A percentile compares a stretch with the other conserved stretches of the same genome.
Evolutionary conservation across 2,329 filamentous ascomycete genomes (phyloP).

Genomic region (Fusarium citri): DNA sequence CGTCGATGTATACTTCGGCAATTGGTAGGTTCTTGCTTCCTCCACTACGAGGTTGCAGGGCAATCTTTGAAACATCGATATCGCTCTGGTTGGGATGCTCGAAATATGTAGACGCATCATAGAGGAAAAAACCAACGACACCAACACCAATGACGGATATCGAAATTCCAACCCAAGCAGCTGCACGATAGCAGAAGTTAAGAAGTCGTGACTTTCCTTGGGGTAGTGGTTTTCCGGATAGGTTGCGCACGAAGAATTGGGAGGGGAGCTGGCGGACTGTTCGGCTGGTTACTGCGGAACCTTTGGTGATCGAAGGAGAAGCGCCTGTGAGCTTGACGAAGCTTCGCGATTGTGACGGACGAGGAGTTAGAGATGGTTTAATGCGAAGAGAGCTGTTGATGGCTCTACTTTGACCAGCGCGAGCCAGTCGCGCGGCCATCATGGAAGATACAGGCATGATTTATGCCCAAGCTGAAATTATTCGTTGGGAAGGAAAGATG

Average conservation of each 20-base stretch:
- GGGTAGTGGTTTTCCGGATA: slow-evolving; percentile 66
- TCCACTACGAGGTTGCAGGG: slow-evolving; percentile 82
- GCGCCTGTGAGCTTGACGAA: slow-evolving; percentile 40
- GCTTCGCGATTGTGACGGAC: slow-evolving; percentile 29
- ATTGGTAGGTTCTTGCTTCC: slow-evolving; percentile 97
- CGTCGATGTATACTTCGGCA: slow-evolving; percentile 86
- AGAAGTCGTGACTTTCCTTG: slow-evolving; percentile 60
- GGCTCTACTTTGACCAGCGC: slow-evolving; percentile 27
- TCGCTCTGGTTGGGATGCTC: slow-evolving; percentile 75
- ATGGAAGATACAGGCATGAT: slow-evolving; percentile 43
- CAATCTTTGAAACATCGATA: slow-evolving; percentile 84
- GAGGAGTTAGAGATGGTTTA: slow-evolving; percentile 25
- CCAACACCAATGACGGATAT: slow-evolving; percentile 75
- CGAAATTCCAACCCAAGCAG: slow-evolving; percentile 74
- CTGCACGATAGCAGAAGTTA: slow-evolving; percentile 74
- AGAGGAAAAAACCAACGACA: slow-evolving; percentile 88
- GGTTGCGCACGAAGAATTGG: slow-evolving; percentile 50
- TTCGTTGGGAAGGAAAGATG: slow-evolving; percentile 10
- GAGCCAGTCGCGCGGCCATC: slow-evolving; percentile 42
- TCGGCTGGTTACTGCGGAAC: slow-evolving; percentile 11
- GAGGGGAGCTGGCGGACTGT: slow-evolving; percentile 30
- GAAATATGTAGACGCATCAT: slow-evolving; percentile 91
- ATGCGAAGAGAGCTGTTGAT: slow-evolving; percentile 29
- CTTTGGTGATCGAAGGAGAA: slow-evolving; percentile 25
- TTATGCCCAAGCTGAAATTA: slow-evolving; percentile 4